Percentiles rank a stretch among this genome's conserved stretches.
phyloP scores from a whole-genome alignment of 2,329 filamentous ascomycete genomes.

The Aureobasidium pullulans region DNA sequence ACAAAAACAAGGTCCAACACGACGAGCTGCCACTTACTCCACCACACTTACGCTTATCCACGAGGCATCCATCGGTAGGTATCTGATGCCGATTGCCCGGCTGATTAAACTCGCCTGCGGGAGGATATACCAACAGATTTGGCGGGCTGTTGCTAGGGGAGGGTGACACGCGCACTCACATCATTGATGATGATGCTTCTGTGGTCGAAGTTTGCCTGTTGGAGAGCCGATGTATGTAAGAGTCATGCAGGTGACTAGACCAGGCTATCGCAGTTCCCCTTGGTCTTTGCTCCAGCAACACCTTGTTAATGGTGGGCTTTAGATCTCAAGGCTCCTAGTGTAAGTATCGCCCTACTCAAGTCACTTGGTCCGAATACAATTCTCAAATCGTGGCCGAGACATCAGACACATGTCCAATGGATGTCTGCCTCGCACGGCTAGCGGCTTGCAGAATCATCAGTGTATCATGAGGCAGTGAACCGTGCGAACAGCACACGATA shows the following conservation, averaged over 20 bases:
- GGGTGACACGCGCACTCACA: neutral
- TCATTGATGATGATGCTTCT: neutral
- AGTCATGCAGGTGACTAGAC: neutral
- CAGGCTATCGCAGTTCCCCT: neutral
- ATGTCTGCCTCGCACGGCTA: neutral
- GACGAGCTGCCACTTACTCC: neutral
- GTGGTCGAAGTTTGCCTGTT: neutral
- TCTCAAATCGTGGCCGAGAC: neutral
- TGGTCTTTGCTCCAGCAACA: neutral
- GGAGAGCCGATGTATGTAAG: constrained; percentile 11
- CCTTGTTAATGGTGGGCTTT: neutral
- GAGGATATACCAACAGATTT: neutral
- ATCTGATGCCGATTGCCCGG: neutral
- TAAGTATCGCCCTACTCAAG: no score
- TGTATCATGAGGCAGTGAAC: constrained; percentile 1
- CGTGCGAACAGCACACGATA: neutral
- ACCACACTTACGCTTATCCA: constrained; percentile 1
- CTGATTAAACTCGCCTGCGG: neutral
- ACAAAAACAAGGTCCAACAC: neutral
- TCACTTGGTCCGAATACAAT: neutral
- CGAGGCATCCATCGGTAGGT: constrained; percentile 1
- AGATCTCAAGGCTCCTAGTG: no score
- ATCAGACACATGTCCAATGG: neutral
- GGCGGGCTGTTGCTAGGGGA: neutral
- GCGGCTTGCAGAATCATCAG: neutral